Evolutionary conservation across 2,329 filamentous ascomycete species (phyloP), one percentile per base, ranked within the genome.

Genomic region (Aschersonia sp.): DNA sequence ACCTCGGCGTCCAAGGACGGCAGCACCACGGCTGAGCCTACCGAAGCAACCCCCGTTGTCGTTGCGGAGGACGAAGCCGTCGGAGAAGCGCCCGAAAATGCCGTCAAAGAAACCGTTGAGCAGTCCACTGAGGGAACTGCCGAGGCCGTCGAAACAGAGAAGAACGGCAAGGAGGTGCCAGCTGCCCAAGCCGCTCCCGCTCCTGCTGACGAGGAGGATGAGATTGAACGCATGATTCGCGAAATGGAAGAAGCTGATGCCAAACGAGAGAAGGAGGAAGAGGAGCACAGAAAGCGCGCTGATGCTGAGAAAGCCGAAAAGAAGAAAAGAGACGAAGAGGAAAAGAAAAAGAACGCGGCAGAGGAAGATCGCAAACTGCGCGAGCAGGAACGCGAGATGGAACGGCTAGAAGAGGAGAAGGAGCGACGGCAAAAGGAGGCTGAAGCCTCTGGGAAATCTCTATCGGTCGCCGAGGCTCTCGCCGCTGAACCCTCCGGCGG

Each of bases 331-430:
- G 73, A 72, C 44, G 72, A 72, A 3, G 66, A 63, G 12, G 62
- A 68, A 30, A 54, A 60, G 43, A 61, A 62, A 47, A 60, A 64
- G 8, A 72, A 69, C 35, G 71, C 73, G 39, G 77, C 72, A 4
- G 73, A 78, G n/a, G 72, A 70, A 46, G 76, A 81, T 60, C 73
- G 72, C 49, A 83, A 81, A 65, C 76, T 88, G 50, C 78, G 76
- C 22, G 84, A 88, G 63, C 76, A 81, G 52, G 84, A 87, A 61
- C 73, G 75, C 22, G 83, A 84, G 65, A 83, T 81, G 73, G 81
- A 83, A 57, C 79, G 78, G 51, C 67, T 84, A 1, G 85, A 87
- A 60, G 83, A 87, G 63, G 83, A 81, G 62, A 76, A 75, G 56
- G 80, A 81, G 60, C 72, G 70, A 48, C 74, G 73, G 58, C 74